Percentiles rank a stretch among this genome's conserved stretches.
Evolutionary conservation across 306 rosid genomes (phyloP).

Genomic region (Amphicarpaea edgeworthii): DNA sequence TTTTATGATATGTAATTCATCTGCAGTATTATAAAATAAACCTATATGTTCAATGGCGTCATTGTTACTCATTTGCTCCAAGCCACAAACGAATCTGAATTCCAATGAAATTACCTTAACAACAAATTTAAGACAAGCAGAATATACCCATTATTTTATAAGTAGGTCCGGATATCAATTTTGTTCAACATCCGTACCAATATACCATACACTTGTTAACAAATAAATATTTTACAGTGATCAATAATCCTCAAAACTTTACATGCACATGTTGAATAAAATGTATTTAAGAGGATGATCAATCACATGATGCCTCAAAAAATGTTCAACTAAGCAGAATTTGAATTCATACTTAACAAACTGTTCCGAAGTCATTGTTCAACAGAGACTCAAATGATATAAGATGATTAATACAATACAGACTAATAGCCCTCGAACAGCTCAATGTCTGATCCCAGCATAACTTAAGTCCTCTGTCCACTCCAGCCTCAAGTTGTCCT

Average conservation of each 20-base stretch:
- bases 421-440: constrained; percentile 26
- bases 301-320: not conserved
- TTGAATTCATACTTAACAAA: constrained; percentile 25
- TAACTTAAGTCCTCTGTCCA: not conserved
- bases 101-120: not conserved
- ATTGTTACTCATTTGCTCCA: not conserved
- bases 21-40: too few species aligned
- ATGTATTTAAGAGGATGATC: not conserved
- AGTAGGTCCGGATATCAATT: not conserved
- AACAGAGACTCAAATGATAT: constrained; percentile 13
- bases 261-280: not conserved
- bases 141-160: not conserved
- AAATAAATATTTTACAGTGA: constrained; percentile 4
- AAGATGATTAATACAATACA: constrained; percentile 28
- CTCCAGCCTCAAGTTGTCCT: constrained; percentile 34
- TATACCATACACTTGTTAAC: not conserved
- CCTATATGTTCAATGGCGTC: too few species aligned
- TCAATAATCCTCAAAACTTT: constrained; percentile 28
- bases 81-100: not conserved
- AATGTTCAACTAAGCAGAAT: constrained; percentile 33
- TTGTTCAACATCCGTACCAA: constrained; percentile 13
- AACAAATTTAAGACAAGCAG: not conserved
- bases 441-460: constrained; percentile 31
- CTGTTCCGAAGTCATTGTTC: constrained; percentile 22
- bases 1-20: too few species aligned